Base-by-base conservation (phyloP, 2,329 filamentous ascomycete species). In the Dothistroma pini region DNA sequence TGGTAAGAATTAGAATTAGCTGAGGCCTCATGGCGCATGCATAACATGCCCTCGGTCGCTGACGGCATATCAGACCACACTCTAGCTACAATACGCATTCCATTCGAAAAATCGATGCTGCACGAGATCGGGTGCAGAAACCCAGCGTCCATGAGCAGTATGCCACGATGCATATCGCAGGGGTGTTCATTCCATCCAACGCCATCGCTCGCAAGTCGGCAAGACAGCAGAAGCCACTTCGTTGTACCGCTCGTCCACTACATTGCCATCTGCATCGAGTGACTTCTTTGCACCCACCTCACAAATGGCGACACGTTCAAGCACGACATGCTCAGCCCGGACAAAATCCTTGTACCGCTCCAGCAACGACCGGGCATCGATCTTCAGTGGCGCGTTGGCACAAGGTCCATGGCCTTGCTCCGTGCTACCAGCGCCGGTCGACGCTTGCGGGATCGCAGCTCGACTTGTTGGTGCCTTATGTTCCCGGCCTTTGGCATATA, bases 221-320 rank as follows among this genome's bases (percentile, higher is more conserved):
- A 72, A 50, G 10, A 49, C 48, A 32, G 69, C 58, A 56, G 59
- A 68, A 16, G 72, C 78, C 58, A 86, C 77, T 61, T 81, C 77
- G 25, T 74, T 77, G 69, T 87, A 86, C 68, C 77, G 74, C 72
- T 85, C 79, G 19, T 78, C 79, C 38, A 84, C 68, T 1, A 81
- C 73, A 14, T 77, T 83, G 1, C 81, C 79, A 21, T 72, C 71
- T 0, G 76, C 76, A 38, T 82, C 77, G 8, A 83, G 78, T 31
- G 85, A 77, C 68, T 84, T 86, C 79, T 87, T 89, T 10, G 91
- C 91, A 0, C 93, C 91, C 93, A 97, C 96, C 71, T 85, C 86
- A 72, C 91, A 97, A 41, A 97, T 87, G 54, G 88, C 86, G 47
- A 97, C 76, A 61, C 80, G 84, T 59, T 91, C 85, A n/a, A 96